Base-by-base conservation (phyloP, 2,329 filamentous ascomycete species). In the Aspergillus sclerotialis region DNA sequence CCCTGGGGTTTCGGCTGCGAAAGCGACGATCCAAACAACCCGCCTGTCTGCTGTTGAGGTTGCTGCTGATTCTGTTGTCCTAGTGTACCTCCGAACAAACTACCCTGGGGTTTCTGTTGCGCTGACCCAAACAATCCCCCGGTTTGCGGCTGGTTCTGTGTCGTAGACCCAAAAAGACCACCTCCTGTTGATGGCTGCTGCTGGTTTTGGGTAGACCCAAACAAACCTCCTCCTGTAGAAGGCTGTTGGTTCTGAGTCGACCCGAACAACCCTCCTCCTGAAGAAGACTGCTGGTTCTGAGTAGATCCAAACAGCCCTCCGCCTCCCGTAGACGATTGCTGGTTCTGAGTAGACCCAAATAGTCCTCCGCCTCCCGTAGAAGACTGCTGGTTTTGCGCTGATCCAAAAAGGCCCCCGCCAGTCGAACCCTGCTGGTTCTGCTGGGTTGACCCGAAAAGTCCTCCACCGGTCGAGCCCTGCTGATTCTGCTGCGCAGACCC, bases 101-200 rank as follows among this genome's bases (percentile, higher is more conserved):
- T 33, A 25, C 46, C 37, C 10, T 38, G 38, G 13, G 44, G 40
- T 33, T 56, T 55, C 30, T 54, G 51, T 28, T 50, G 50, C 30
- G 51, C 47, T 7, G 46, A 43, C 12, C 50, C 60, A 31, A 68
- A 68, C 11, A 65, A 43, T 28, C 64, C 59, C 23, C 63, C 60
- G 26, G 58, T 42, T 24, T 48, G 48, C 8, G 40, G 36, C 18
- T 48, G 41, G 25, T 25, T 44, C 27, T 45, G 40, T 12, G 43
- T 46, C 11, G 40, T 33, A 3, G 45, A 37, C 12, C 51, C 54
- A 31, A 61, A 61, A 5, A 58, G 35, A 3, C 51, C 44, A 21
- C 47, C 49, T 12, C 49, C 32, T n/a, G n/a, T n/a, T n/a, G n/a
- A n/a, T n/a, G n/a, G n/a, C n/a, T n/a, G n/a, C n/a, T n/a, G n/a